Evolutionary conservation across 164 flowering plant genomes (phyloP).

Genomic region (Tetrastigma voinierianum): DNA sequence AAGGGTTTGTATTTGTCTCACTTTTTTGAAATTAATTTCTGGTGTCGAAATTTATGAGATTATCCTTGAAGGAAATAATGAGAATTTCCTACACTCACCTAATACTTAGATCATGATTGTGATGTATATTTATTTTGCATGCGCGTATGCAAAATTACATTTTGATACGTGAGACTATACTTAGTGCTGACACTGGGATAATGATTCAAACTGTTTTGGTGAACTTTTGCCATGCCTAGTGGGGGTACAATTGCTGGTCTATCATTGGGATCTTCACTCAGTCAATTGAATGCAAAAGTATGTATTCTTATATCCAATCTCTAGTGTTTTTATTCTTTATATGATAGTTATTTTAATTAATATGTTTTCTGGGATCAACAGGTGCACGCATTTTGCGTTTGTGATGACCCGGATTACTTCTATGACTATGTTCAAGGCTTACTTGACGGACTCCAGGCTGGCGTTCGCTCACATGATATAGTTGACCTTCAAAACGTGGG

Average conservation of each 20-base stretch:
- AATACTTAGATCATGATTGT: no score
- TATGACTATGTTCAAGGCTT: constrained; percentile 75
- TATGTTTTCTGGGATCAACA: constrained; percentile 19
- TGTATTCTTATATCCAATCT: constrained; percentile 12
- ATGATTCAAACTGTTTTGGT: no score
- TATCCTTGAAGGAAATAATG: no score
- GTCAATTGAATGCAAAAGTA: constrained; percentile 80
- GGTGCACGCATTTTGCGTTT: constrained; percentile 90
- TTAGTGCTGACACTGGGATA: no score
- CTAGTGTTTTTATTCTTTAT: not conserved
- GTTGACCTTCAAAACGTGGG: constrained; percentile 75
- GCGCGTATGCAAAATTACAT: no score
- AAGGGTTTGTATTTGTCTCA: no score
- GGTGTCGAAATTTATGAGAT: no score
- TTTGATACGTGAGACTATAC: no score
- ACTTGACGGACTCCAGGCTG: constrained; percentile 80
- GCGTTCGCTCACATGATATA: constrained; percentile 67
- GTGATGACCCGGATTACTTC: constrained; percentile 86
- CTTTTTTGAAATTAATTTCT: no score
- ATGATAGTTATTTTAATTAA: not conserved
- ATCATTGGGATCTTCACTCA: constrained; percentile 75
- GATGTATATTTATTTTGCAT: no score
- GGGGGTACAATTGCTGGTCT: constrained; percentile 94
- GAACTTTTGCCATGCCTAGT: constrained; percentile 36
- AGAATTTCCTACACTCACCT: no score